phyloP scores from a whole-genome alignment of 306 rosid species.

The Adenanthera pavonina region DNA sequence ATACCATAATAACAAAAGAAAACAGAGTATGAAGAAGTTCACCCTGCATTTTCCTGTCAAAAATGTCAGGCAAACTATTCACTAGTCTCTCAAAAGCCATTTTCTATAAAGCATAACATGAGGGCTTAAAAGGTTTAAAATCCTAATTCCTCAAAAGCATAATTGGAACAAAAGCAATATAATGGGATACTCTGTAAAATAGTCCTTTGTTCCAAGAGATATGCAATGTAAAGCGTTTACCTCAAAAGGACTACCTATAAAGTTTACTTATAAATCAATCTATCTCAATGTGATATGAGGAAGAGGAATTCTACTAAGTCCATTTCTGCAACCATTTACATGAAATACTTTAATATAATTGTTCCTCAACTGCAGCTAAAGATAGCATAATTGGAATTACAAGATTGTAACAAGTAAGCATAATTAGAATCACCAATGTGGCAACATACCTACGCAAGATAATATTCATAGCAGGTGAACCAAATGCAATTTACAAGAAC shows the following conservation, averaged over 20 bases:
- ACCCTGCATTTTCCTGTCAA: conserved; percentile 8
- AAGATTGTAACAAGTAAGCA: conserved; percentile 7
- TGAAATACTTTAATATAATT: not conserved
- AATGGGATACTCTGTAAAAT: not conserved
- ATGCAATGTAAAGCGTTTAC: not conserved
- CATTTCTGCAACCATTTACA: not conserved
- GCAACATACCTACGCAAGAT: not conserved
- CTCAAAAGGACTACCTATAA: not conserved
- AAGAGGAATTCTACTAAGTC: not conserved
- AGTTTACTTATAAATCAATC: not conserved
- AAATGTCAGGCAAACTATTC: not conserved
- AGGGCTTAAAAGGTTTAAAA: not conserved
- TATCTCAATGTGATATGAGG: conserved; percentile 19
- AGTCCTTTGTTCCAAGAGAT: conserved; percentile 8
- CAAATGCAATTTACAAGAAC: conserved; percentile 6
- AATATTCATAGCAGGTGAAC: not conserved
- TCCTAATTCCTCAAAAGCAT: not conserved
- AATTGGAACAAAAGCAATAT: not conserved
- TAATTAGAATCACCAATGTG: conserved; percentile 20
- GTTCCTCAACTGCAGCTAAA: not conserved
- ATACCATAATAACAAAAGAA: not conserved
- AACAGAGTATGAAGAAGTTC: not conserved
- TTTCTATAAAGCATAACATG: not conserved
- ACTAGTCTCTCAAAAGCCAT: not conserved
- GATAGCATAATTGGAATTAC: not conserved